Evolutionary conservation across 257 asterid genomes (phyloP), one percentile per base, ranked within the genome.

Genomic region (Rehmannia glutinosa): DNA sequence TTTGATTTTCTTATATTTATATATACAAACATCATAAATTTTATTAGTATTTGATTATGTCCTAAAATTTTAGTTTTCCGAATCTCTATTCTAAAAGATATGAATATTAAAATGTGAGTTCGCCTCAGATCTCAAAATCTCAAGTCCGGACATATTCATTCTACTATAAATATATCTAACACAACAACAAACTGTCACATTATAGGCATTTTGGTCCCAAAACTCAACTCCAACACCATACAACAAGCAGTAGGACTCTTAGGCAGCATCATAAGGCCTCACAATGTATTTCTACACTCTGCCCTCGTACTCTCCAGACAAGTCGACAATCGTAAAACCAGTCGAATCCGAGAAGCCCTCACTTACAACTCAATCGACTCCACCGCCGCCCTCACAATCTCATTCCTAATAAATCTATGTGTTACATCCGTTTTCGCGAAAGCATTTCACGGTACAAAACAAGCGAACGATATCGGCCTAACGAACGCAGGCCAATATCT

Each of bases 231-330:
- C 91, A 81, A 65, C 27, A 89, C 96, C 13, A 78, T 89, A 53
- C 74, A 83, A 64, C 95, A 89, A 52, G 95, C 95, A 25, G 95
- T 89, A 0, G 96, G 96, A 43, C 89, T 89, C 13, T 92, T 89
- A 75, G 96, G 96, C 23, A 84, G 96, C 72, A 78, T 84, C 32
- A 84, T 89, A 77, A 89, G 86, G 96, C 96, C 96, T 1, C 96
- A 89, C 82, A 89, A 89, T 62, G 92, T 84, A 4, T 89, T 84
- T 69, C 58, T 89, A 11, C 96, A 89, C 81, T 86, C 95, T 19
- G 96, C 96, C 17, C 79, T 89, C 1, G 96, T 89, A 45, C 96
- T 86, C 53, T 89, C 96, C 0, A 68, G 96, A 73, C 88, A 84
- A 6, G 70, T 89, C 7, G 95, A 89, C 83, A 64, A 32, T 41